Percentiles rank a stretch among this genome's conserved stretches.
phyloP scores from a whole-genome alignment of 495 filamentous ascomycete genomes.

The Aspergillus ellipticus region DNA sequence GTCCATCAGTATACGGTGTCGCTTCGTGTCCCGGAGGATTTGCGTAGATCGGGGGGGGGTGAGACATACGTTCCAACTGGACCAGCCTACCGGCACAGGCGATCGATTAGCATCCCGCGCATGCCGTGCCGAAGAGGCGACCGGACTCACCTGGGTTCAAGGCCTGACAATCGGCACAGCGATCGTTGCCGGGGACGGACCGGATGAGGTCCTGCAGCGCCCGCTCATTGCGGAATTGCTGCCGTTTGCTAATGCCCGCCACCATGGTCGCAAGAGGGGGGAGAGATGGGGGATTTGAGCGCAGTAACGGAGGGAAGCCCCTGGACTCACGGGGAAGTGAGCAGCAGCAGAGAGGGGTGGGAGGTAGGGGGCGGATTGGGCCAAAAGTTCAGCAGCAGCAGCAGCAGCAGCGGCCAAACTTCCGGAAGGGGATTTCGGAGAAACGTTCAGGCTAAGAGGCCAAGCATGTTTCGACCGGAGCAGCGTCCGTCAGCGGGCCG shows the following conservation, averaged over 20 bases:
- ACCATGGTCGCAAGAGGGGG: conserved; percentile 41
- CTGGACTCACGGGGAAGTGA: neutral
- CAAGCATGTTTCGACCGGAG: conserved; percentile 19
- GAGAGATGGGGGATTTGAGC: conserved; percentile 2
- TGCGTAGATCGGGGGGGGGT: too few species aligned
- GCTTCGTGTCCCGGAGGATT: too few species aligned
- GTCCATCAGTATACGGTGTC: conserved; percentile 18
- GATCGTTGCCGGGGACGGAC: conserved; percentile 83
- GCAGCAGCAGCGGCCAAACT: conserved; percentile 11
- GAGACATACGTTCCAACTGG: conserved; percentile 90
- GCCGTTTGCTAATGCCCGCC: conserved; percentile 74
- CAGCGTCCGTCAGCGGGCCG: neutral
- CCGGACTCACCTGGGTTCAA: conserved; percentile 78
- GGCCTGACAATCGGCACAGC: conserved; percentile 89
- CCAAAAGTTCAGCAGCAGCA: conserved; percentile 7
- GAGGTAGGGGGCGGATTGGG: neutral
- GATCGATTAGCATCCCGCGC: conserved; percentile 5
- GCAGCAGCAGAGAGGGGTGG: neutral
- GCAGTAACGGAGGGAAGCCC: neutral
- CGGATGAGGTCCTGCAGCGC: conserved; percentile 86
- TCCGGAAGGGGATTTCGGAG: conserved; percentile 13
- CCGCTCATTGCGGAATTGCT: conserved; percentile 95
- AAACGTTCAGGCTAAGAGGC: conserved; percentile 7
- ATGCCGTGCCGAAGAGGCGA: neutral
- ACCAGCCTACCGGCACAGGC: conserved; percentile 66